Base-by-base conservation (phyloP, 108 stramenopile genomes). In the Cyclotella cryptica region DNA sequence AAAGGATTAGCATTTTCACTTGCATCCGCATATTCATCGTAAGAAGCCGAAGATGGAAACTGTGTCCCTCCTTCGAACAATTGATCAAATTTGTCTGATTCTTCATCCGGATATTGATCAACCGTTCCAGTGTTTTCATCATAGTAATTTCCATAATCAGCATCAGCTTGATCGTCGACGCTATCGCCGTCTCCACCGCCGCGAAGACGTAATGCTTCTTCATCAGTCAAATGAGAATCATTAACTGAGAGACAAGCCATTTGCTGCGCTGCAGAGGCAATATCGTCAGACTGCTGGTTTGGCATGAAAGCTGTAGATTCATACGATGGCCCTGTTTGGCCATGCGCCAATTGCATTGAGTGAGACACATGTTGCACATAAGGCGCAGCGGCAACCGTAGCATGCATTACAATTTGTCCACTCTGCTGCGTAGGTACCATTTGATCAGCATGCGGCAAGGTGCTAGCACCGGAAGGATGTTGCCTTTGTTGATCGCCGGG, bases 1-100 rank as follows among this genome's bases (percentile, higher is more conserved):
- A 67, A 68, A 24, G 75, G 75, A 68, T 76, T 54, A 13, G 52
- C 63, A 60, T 59, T 40, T 17, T 28, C 60, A 73, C 54, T 24
- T 2, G 43, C 57, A 68, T 59, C 53, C 22, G 39, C 60, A 63
- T 69, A 53, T 1, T 54, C 40, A 10, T 28, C 14, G 27, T 58
- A 27, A 58, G 57, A 14, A 22, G 24, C 13, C 2, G 57, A 58
- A 1, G 13, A 18, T 58, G 57, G 26, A 35, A 35, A 35, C 14
- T 58, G 27, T 14, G 6, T 58, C 3, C 21, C 18, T 14, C 57
- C 57, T 15, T 58, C 26, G 24, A 27, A 58, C 22, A 58, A 9
- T 58, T 27, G 22, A 14, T 28, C 24, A 22, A 11, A 58, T 58
- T 58, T 1, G 1, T 66, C 44, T 26, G 66, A 9, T 13, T 47